These are phyloP conservation scores for Ceratocystis smalleyi DNA, from an alignment of 2,329 filamentous ascomycete species.

Conservation along the genomic window DNA sequence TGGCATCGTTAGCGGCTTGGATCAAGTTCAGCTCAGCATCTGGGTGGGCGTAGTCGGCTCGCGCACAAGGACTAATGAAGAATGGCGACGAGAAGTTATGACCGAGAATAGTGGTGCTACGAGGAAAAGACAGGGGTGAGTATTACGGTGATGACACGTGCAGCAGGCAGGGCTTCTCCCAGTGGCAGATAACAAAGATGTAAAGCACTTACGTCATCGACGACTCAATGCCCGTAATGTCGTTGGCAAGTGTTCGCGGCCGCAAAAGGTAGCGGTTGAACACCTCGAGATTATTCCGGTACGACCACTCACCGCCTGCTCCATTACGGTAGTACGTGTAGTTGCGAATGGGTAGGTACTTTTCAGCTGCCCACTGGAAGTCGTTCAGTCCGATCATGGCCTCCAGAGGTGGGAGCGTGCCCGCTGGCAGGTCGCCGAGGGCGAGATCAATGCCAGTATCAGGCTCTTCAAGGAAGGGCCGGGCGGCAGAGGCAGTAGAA, in stretches of 20 bases:
- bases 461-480: conserved; percentile 31
- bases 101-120: conserved; percentile 30
- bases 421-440: conserved; percentile 24
- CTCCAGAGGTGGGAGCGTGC: conserved; percentile 9
- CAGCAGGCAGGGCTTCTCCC: no score
- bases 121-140: conserved; percentile 16
- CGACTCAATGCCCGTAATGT: conserved; percentile 26
- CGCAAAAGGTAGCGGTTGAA: conserved; percentile 32
- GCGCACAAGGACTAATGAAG: conserved; percentile 34
- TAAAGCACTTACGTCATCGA: conserved; percentile 22
- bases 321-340: conserved; percentile 37
- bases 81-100: conserved; percentile 34
- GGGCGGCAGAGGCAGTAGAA: conserved; percentile 27
- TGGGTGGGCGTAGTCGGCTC: conserved; percentile 29
- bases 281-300: conserved; percentile 37
- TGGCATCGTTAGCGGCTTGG: conserved; percentile 29
- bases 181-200: conserved; percentile 13
- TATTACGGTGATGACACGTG: background rate
- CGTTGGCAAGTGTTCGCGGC: conserved; percentile 26
- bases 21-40: conserved; percentile 34
- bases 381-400: conserved; percentile 32
- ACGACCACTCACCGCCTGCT: conserved; percentile 35
- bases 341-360: conserved; percentile 27
- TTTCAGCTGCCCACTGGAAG: conserved; percentile 35
- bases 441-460: conserved; percentile 31